Evolutionary conservation across 1,284 basidiomycete genomes (phyloP).

Genomic region (Agaricales sp.): DNA sequence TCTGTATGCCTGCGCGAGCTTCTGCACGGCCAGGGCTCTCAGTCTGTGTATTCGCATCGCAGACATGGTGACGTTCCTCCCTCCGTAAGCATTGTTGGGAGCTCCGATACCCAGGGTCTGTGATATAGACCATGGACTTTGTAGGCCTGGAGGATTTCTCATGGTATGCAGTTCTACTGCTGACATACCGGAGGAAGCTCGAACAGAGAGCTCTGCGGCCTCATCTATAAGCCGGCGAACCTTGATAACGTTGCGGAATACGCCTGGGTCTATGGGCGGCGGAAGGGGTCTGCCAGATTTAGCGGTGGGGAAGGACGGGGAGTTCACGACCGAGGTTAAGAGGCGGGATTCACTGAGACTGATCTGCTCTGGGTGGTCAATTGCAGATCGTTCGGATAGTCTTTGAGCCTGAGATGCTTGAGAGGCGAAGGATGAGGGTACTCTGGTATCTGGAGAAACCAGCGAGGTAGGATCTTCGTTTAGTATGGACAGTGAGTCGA

Average conservation of each 20-base stretch:
- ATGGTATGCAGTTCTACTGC: slow-evolving; percentile 59
- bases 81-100: slow-evolving; percentile 32
- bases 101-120: slow-evolving; percentile 43
- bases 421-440: slow-evolving; percentile 13
- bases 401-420: slow-evolving; percentile 15
- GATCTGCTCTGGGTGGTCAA: slow-evolving; percentile 26
- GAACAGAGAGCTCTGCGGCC: slow-evolving; percentile 71
- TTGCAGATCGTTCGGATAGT: slow-evolving; percentile 18
- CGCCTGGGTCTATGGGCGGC: slow-evolving; percentile 76
- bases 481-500: slow-evolving; percentile 67
- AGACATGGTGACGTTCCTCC: slow-evolving; percentile 71
- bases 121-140: slow-evolving; percentile 45
- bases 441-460: slow-evolving; percentile 33
- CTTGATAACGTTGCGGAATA: slow-evolving; percentile 60
- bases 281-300: slow-evolving; percentile 58
- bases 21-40: slow-evolving; percentile 68
- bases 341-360: slow-evolving; percentile 31
- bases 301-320: slow-evolving; percentile 30
- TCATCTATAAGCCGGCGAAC: slow-evolving; percentile 77
- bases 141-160: slow-evolving; percentile 26
- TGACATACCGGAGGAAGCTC: slow-evolving; percentile 70
- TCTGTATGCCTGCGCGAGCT: slow-evolving; percentile 71
- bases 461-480: slow-evolving; percentile 65
- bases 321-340: slow-evolving; percentile 26
- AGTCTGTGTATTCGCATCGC: slow-evolving; percentile 69